phyloP scores from a whole-genome alignment of 2,329 filamentous ascomycete species.

The Diplodia corticola region DNA sequence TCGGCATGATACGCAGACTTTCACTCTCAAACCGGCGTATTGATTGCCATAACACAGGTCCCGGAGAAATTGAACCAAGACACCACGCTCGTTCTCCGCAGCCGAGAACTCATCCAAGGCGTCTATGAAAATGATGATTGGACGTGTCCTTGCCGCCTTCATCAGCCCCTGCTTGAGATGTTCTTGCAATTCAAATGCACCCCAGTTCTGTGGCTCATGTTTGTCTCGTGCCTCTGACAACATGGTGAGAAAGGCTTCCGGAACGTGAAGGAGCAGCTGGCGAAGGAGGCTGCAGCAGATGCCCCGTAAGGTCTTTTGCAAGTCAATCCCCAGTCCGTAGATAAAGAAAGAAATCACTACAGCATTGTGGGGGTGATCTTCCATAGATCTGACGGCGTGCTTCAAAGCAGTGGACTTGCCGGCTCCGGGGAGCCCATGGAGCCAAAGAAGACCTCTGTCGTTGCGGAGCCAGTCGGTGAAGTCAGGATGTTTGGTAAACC shows the following conservation, averaged over 20 bases:
- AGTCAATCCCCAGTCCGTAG: neutral
- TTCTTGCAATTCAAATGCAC: neutral
- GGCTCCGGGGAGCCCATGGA: neutral
- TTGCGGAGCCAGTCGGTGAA: neutral
- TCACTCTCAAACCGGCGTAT: too few relatives aligned
- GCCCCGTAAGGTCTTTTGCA: neutral
- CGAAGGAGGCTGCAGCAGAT: neutral
- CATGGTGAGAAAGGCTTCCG: neutral
- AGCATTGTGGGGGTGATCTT: neutral
- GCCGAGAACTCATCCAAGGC: neutral
- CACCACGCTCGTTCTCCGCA: neutral
- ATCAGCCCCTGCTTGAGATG: neutral
- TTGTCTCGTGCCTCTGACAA: neutral
- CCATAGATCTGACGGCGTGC: neutral
- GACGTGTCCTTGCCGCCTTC: neutral
- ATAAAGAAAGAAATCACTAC: neutral
- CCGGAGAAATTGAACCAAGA: neutral
- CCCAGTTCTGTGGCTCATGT: neutral
- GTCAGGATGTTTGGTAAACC: neutral
- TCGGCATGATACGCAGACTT: too few relatives aligned
- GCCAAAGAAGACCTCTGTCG: neutral
- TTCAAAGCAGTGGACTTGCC: neutral
- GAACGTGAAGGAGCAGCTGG: neutral
- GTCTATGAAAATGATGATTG: neutral
- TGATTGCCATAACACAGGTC: neutral